Percentiles rank a stretch among this genome's conserved stretches.
Evolutionary conservation across 768 basidiomycete species (phyloP).

Genomic region (Trametes cingulata): DNA sequence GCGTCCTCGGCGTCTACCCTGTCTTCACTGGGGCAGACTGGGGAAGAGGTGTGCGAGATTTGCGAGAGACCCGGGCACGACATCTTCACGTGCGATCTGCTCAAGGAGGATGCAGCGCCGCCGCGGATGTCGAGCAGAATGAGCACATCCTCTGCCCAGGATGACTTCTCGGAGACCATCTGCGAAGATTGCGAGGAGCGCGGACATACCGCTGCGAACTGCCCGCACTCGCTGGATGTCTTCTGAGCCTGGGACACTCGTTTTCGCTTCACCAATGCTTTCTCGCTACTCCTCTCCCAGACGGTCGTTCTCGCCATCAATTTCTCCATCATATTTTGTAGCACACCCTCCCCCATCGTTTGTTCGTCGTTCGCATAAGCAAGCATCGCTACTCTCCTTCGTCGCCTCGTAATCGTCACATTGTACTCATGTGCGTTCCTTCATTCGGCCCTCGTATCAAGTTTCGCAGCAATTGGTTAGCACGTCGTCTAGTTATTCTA

Average conservation of each 20-base stretch:
- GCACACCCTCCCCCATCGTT: background rate
- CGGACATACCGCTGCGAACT: conserved; percentile 75
- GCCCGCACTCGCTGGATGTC: conserved; percentile 85
- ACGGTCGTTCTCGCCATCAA: background rate
- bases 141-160: conserved; percentile 8
- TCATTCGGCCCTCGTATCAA: background rate
- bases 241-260: conserved; percentile 49
- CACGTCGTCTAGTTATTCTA: conserved; percentile 5
- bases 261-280: background rate
- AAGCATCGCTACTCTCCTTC: conserved; percentile 18
- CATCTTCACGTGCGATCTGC: conserved; percentile 78
- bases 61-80: conserved; percentile 87
- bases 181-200: conserved; percentile 86
- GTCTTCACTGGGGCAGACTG: conserved; percentile 19
- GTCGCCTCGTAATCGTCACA: conserved; percentile 11
- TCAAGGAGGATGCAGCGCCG: conserved; percentile 53
- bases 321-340: conserved; percentile 8
- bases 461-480: conserved; percentile 4
- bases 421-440: conserved; percentile 17
- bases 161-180: conserved; percentile 44
- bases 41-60: conserved; percentile 71
- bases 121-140: conserved; percentile 25
- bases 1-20: conserved; percentile 19
- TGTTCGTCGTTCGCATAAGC: conserved; percentile 1
- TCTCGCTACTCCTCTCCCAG: background rate